A percentile compares a stretch with the other conserved stretches of the same genome.
Conservation (phyloP, 805 yeast genomes). For the Wickerhamiella australiensis region DNA sequence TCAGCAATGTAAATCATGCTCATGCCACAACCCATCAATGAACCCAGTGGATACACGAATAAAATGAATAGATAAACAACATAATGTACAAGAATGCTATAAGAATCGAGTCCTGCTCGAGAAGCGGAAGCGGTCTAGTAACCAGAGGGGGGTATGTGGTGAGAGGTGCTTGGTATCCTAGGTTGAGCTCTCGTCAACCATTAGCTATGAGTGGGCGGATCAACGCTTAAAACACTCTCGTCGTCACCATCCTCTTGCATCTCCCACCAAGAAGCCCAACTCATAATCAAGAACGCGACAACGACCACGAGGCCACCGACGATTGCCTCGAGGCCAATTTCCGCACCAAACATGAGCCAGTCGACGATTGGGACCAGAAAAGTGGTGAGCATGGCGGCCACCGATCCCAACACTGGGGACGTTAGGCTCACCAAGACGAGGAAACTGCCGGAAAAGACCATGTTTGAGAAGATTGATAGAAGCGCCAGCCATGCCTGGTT, state of each 20-base stretch:
- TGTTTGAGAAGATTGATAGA: slow-evolving; percentile 49
- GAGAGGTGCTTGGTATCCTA: not conserved
- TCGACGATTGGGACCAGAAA: slow-evolving; percentile 69
- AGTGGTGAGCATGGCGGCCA: slow-evolving; percentile 59
- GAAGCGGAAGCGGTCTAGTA: not conserved
- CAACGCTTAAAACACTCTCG: slow-evolving; percentile 2
- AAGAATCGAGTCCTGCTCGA: not conserved
- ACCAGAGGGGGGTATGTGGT: not conserved
- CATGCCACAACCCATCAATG: not conserved
- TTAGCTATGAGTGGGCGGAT: not conserved
- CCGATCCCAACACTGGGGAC: slow-evolving; percentile 67
- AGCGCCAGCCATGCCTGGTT: slow-evolving; percentile 36
- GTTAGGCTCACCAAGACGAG: slow-evolving; percentile 71
- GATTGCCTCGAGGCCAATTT: slow-evolving; percentile 43
- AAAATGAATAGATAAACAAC: not conserved
- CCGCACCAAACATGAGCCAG: slow-evolving; percentile 52
- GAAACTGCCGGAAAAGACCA: slow-evolving; percentile 58
- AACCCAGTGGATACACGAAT: not conserved
- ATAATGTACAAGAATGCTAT: not conserved
- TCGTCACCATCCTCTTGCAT: slow-evolving; percentile 19
- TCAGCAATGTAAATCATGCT: not conserved
- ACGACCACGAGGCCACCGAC: slow-evolving; percentile 60
- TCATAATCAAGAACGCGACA: slow-evolving; percentile 52
- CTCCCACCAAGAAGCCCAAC: slow-evolving; percentile 33
- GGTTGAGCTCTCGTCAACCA: not conserved